These are phyloP conservation scores for Phylloporus scabripes DNA, from an alignment of 768 basidiomycete genomes.

Conservation along the genomic window DNA sequence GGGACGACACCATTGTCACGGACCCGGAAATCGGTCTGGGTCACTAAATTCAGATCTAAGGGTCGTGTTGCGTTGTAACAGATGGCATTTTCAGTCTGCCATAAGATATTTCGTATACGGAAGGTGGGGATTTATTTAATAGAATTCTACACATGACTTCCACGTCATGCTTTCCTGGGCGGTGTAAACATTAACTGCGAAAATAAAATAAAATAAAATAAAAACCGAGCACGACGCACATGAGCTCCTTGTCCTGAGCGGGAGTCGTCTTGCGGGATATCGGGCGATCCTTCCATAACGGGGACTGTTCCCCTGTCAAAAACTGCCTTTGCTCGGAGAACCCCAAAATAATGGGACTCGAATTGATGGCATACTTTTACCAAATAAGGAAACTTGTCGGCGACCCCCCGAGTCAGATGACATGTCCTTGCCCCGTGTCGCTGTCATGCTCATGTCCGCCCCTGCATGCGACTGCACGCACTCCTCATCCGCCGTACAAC, in stretches of 20 bases:
- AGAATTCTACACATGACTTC: constrained; percentile 29
- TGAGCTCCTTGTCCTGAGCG: background rate
- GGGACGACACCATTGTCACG: constrained; percentile 37
- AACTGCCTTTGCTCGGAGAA: constrained; percentile 19
- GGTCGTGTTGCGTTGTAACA: constrained; percentile 54
- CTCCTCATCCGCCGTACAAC: constrained; percentile 29
- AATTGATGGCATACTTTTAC: constrained; percentile 28
- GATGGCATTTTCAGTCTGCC: constrained; percentile 37
- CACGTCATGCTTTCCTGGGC: constrained; percentile 23
- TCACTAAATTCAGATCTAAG: constrained; percentile 70
- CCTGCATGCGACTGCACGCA: constrained; percentile 13
- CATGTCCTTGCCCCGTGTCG: constrained; percentile 20
- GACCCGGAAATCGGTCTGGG: constrained; percentile 42
- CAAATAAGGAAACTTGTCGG: constrained; percentile 23
- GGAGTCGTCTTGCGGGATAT: background rate
- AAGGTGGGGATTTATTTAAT: constrained; percentile 43
- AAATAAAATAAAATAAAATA: constrained; percentile 7
- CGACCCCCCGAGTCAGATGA: constrained; percentile 21
- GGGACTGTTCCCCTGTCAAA: constrained; percentile 16
- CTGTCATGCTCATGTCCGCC: constrained; percentile 25
- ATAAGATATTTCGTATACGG: constrained; percentile 37
- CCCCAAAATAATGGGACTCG: constrained; percentile 20
- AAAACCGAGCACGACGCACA: constrained; percentile 8
- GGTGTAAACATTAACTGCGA: constrained; percentile 19
- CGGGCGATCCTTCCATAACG: constrained; percentile 28